Evolutionary conservation across 2,329 filamentous ascomycete species (phyloP), one percentile per base, ranked within the genome.

Genomic region (Sarocladium strictum): DNA sequence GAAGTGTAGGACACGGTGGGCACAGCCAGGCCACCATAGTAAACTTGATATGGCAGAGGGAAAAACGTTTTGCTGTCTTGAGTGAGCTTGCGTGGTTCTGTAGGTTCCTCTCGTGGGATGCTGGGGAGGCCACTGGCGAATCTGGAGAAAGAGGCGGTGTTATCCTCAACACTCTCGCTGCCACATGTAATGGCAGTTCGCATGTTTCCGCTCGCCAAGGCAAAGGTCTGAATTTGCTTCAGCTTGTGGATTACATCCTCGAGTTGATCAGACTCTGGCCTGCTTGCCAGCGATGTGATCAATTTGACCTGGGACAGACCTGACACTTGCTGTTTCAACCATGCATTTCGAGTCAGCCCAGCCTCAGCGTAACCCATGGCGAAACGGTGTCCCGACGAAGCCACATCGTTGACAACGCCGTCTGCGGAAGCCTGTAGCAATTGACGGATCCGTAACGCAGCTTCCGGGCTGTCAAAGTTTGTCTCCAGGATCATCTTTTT

Each of bases 21-120:
- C 14, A 96, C 72, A 17, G 90, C 87, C 43, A 94, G 78, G 15
- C 86, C 88, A 7, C 93, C 90, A 67, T 97, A 97, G 67, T 96
- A 97, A 32, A 99, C 94, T 71, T 99, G 94, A 71, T 96, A 99
- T 1, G 94, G 94, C 17, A 99, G 78, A 23, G 93, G 87, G 72
- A 96, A 97, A 72, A 97, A 95, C 0, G 90, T 86, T 68, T 91
- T 94, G 59, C 77, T 76, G 58, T 84, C 77, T 58, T 73, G 72
- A 14, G 71, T 66, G 53, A 78, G 72, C 15, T 50, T 70, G 56
- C 58, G 61, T 40, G 57, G 59, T 41, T 69, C 64, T 24, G 71
- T 65, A 14, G 86, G 82, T n/a, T 87, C 72, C 6, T 56, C 62
- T 5, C 53, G 53, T 3, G 67, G 63, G 32, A 69, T 59, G n/a